Evolutionary conservation across 768 basidiomycete genomes (phyloP), one percentile per base, ranked within the genome.

Genomic region (Psilocybe sp.): DNA sequence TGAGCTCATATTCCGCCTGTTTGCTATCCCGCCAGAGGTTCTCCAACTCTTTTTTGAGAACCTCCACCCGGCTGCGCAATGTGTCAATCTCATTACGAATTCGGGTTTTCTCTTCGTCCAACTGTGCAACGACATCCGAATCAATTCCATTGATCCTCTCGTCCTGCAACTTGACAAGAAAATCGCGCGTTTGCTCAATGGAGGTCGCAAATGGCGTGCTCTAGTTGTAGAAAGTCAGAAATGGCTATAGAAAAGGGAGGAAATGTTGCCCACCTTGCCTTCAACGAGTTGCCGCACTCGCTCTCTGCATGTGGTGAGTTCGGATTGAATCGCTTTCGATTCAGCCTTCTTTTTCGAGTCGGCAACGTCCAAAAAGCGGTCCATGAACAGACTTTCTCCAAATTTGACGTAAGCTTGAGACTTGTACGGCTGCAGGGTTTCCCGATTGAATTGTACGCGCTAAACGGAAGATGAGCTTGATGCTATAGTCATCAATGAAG

Each of bases 381-480:
- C 94, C 81, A 98, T 83, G 61, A 81, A 86, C 12, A 99, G 75
- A 9, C 82, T 88, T 66, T 94, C 89, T 14, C 78, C 84, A 62
- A 96, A 97, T 60, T 85, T 89, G 56, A 99, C 87, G 65, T 93
- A 96, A 3, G 92, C 93, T 62, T 99, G 96, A 5, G 91, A 93
- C 67, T 99, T 99, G 75, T 90, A 93, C 13, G 93, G 86, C 56
- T 94, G 89, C 48, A 92, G 77, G 1, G 89, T 92, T 57, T 92
- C 87, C 8, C 92, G 82, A 63, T 98, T 92, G 72, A 93, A 98
- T 77, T 96, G 93, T 4, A 93, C 94, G 50, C 94, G 76, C 92
- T 95, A 57, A 18, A 44, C 45, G 42, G 41, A 54, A 45, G 53
- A 57, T 52, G 45, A 50, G 14, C 42, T 41, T 41, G 20, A 15